Percentiles rank a stretch among this genome's conserved stretches.
Conservation (phyloP, 1,284 basidiomycete genomes). For the Ganoderma sinense region DNA sequence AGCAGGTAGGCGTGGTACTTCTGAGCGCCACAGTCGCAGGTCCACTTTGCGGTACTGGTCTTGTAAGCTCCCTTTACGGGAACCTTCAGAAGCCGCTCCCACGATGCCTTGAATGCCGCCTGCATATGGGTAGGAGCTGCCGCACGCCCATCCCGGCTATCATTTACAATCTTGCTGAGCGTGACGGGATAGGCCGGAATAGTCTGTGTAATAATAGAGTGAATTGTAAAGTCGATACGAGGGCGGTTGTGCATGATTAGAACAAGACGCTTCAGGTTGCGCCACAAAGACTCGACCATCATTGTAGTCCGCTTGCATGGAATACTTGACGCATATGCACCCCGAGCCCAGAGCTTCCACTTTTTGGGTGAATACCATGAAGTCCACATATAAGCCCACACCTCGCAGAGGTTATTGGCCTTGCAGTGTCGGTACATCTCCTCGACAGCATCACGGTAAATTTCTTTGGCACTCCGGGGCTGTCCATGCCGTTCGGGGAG, state of each 20-base stretch:
- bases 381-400: constrained; percentile 32
- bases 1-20: constrained; percentile 29
- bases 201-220: constrained; percentile 11
- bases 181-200: constrained; percentile 19
- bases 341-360: constrained; percentile 27
- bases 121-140: background rate
- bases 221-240: constrained; percentile 17
- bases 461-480: too few species aligned
- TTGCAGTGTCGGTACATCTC: constrained; percentile 30
- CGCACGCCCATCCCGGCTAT: background rate
- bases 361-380: constrained; percentile 21
- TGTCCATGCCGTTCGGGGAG: constrained; percentile 24
- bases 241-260: constrained; percentile 19
- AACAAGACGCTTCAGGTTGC: constrained; percentile 21
- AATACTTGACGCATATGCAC: constrained; percentile 12
- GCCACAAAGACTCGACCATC: constrained; percentile 30
- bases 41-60: constrained; percentile 21
- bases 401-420: constrained; percentile 18
- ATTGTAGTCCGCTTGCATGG: constrained; percentile 26
- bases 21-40: constrained; percentile 29
- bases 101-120: constrained; percentile 9
- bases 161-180: background rate
- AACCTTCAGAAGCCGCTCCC: constrained; percentile 6
- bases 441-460: constrained; percentile 14
- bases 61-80: constrained; percentile 21